These are phyloP conservation scores for Syzygium aqueum DNA, from an alignment of 345 rosid species.

Conservation along the genomic window DNA sequence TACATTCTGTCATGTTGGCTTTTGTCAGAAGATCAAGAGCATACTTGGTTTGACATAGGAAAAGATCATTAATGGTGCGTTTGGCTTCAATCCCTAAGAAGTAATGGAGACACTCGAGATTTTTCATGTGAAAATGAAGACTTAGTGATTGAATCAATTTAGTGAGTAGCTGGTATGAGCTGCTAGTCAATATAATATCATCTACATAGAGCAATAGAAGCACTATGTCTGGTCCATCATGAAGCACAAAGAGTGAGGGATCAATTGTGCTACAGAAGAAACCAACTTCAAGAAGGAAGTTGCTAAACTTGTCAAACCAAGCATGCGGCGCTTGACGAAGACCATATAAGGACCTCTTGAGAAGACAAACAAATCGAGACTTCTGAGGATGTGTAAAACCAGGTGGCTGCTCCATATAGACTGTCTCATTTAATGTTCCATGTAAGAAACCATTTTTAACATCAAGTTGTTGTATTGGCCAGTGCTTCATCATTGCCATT, in stretches of 20 bases:
- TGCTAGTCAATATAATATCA: not conserved
- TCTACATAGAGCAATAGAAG: not conserved
- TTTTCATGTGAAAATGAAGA: no score
- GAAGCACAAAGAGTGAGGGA: not conserved
- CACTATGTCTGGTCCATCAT: accelerated
- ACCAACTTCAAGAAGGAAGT: not conserved
- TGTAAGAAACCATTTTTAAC: not conserved
- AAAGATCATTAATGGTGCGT: accelerated
- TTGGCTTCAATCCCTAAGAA: no score
- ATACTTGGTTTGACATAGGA: not conserved
- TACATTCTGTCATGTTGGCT: accelerated
- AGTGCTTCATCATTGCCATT: not conserved
- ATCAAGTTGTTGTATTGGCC: not conserved
- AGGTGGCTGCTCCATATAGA: not conserved
- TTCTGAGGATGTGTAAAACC: not conserved
- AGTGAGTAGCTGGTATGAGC: accelerated
- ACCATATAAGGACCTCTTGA: not conserved
- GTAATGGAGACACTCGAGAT: accelerated
- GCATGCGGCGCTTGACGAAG: not conserved
- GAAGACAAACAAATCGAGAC: not conserved
- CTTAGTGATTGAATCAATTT: not conserved
- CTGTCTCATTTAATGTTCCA: not conserved
- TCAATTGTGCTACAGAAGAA: not conserved
- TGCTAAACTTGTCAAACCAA: not conserved
- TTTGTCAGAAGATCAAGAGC: not conserved